Evolutionary conservation across 495 filamentous ascomycete species (phyloP), one percentile per base, ranked within the genome.

Genomic region (Xylaria intraflava): DNA sequence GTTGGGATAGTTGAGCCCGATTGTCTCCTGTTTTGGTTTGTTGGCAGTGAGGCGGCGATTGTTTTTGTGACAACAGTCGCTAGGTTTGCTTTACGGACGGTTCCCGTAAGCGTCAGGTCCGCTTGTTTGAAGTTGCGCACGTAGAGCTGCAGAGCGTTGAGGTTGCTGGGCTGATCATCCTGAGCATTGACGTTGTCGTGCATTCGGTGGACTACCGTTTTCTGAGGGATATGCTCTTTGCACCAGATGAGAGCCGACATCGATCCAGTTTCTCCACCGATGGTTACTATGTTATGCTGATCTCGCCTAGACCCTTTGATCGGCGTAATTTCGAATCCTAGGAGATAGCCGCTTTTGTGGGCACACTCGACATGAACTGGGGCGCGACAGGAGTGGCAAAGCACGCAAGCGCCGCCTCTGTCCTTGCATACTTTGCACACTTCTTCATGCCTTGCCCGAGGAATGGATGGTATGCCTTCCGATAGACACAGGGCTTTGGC

Each of bases 101-200:
- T 96, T 19, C 92, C 92, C 7, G 90, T 96, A 49, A 95, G 69
- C 16, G 86, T 80, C 19, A 92, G 77, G 60, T 99, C 93, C 17
- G 92, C 90, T 67, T 97, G 92, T 71, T 97, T 99, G 75, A 88
- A 96, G 38, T 86, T 90, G 47, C 80, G 80, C 23, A 84, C 86
- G 63, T 86, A 99, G 10, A 92, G 76, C 65, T 96, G 90, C 16
- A 99, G 72, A 14, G 88, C 92, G 55, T 83, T 95, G 1, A 59
- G 77, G 59, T 55, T 71, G 71, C 55, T 74, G 38, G 53, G 45
- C 43, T 64, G 61, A 62, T 61, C 66, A 26, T 79, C 82, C 14
- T 66, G 71, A 23, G 83, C 75, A 47, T 83, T 83, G 7, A 84
- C 78, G 26, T 76, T 64, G 51, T 98, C 90, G 57, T 85, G 76